Evolutionary conservation across 1,284 basidiomycete species (phyloP).

Genomic region (Malassezia yamatoensis): DNA sequence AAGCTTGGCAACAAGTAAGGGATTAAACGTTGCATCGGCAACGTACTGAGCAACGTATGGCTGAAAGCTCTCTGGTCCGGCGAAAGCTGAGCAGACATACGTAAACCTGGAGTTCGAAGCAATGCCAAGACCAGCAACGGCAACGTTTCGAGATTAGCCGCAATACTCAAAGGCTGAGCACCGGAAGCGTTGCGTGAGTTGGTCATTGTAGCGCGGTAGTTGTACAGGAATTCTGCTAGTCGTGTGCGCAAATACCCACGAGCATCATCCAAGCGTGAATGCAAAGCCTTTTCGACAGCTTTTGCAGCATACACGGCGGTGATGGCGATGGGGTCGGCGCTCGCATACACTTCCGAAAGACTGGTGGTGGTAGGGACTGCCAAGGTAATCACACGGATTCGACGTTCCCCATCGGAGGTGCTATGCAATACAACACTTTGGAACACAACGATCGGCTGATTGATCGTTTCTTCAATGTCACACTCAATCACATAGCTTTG

Average conservation of each 20-base stretch:
- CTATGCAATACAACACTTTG: slow-evolving; percentile 95
- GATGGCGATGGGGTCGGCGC: slow-evolving; percentile 86
- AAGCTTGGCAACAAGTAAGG: slow-evolving; percentile 91
- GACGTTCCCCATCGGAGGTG: slow-evolving; percentile 87
- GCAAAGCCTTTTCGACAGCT: slow-evolving; percentile 83
- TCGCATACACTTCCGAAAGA: slow-evolving; percentile 85
- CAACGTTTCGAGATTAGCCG: slow-evolving; percentile 85
- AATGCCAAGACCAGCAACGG: slow-evolving; percentile 80
- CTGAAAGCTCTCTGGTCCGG: slow-evolving; percentile 92
- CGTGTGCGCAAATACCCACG: slow-evolving; percentile 82
- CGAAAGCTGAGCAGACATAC: slow-evolving; percentile 90
- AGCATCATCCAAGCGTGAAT: slow-evolving; percentile 79
- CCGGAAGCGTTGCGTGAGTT: slow-evolving; percentile 65
- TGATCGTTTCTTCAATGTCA: slow-evolving; percentile 91
- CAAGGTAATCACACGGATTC: slow-evolving; percentile 87
- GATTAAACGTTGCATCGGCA: slow-evolving; percentile 80
- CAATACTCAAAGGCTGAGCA: slow-evolving; percentile 78
- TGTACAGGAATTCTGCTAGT: slow-evolving; percentile 75
- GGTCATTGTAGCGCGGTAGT: slow-evolving; percentile 96
- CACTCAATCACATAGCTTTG: slow-evolving; percentile 95
- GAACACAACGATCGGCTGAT: slow-evolving; percentile 82
- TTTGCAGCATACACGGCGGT: slow-evolving; percentile 86
- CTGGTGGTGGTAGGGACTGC: slow-evolving; percentile 86
- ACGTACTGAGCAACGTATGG: slow-evolving; percentile 77
- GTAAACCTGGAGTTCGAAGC: slow-evolving; percentile 87